Evolutionary conservation across 169 alveolate genomes (phyloP).

Genomic region (Perkinsus chesapeaki): DNA sequence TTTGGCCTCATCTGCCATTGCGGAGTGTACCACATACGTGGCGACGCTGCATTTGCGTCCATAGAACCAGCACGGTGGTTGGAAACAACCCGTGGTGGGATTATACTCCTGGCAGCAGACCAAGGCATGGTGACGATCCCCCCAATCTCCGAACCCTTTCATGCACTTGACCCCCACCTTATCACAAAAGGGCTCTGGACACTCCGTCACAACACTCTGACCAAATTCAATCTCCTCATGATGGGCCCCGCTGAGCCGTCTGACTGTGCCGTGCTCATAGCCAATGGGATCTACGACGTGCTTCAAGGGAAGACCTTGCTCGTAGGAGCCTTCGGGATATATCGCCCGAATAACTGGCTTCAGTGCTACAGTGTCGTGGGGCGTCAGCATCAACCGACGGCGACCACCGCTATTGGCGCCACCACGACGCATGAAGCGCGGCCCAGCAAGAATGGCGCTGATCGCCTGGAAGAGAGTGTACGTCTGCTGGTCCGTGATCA

Average conservation of each 20-base stretch:
- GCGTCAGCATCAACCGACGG: not conserved
- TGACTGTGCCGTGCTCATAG: not conserved
- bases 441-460: not conserved
- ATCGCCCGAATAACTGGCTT: not conserved
- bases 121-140: not conserved
- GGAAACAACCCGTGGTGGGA: not conserved
- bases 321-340: not conserved
- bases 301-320: not conserved
- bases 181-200: not conserved
- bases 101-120: not conserved
- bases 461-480: not conserved
- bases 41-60: not conserved
- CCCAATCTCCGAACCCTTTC: not conserved
- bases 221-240: not conserved
- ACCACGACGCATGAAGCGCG: too few species aligned
- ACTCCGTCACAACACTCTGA: not conserved
- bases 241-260: not conserved
- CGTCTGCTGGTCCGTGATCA: not conserved
- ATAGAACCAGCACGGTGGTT: not conserved
- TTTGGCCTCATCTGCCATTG: not conserved
- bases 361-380: not conserved
- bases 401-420: not conserved
- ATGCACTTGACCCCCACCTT: not conserved
- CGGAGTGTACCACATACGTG: not conserved
- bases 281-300: not conserved